Conservation (phyloP, 2,329 filamentous ascomycete species). For the Hortaea werneckii region DNA sequence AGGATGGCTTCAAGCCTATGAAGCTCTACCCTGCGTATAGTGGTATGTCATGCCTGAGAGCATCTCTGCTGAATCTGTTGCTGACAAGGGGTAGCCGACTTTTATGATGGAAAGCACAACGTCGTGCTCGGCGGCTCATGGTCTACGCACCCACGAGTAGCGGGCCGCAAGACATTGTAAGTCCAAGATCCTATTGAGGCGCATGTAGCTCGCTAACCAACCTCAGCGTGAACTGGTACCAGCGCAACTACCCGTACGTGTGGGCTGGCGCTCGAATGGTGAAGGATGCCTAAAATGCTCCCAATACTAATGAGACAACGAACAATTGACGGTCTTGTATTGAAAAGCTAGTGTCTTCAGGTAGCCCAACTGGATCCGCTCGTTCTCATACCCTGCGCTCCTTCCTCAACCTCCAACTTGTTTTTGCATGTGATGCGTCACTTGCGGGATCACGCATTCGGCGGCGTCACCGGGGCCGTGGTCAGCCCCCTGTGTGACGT, state of each 20-base stretch:
- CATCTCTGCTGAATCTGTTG: neutral
- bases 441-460: too few relatives aligned
- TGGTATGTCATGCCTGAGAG: constrained; percentile 36
- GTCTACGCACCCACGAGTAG: constrained; percentile 87
- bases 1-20: constrained; percentile 80
- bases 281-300: constrained; percentile 17
- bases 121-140: constrained; percentile 87
- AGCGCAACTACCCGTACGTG: constrained; percentile 84
- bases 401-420: too few relatives aligned
- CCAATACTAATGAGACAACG: neutral
- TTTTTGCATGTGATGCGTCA: too few relatives aligned
- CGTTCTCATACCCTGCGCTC: too few relatives aligned
- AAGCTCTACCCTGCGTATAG: constrained; percentile 82
- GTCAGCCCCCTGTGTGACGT: too few relatives aligned
- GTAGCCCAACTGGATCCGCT: neutral
- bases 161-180: constrained; percentile 83
- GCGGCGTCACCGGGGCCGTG: too few relatives aligned
- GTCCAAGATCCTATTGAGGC: constrained; percentile 23
- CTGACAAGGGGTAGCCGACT: constrained; percentile 54
- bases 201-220: constrained; percentile 10
- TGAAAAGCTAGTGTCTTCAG: neutral
- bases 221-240: constrained; percentile 86
- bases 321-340: constrained; percentile 1
- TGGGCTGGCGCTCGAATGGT: constrained; percentile 86
- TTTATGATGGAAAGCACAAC: constrained; percentile 95